Evolutionary conservation across 495 filamentous ascomycete genomes (phyloP).

Genomic region (Neurospora pannonica): DNA sequence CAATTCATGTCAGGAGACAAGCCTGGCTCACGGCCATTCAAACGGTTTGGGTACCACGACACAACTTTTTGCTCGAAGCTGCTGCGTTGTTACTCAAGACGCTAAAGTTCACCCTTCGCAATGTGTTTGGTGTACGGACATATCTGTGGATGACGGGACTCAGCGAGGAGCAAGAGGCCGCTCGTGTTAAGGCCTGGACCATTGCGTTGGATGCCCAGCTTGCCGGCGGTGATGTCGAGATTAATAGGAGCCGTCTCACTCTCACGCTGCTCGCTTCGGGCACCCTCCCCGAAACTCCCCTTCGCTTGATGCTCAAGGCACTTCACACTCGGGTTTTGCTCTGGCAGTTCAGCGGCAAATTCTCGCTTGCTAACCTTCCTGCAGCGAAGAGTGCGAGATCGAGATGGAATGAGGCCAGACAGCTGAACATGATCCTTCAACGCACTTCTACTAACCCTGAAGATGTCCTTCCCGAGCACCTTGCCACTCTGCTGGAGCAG

Average conservation of each 20-base stretch:
- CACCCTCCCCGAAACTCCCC: constrained; percentile 75
- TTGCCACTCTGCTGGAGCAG: constrained; percentile 60
- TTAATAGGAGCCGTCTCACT: constrained; percentile 77
- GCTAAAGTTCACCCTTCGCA: constrained; percentile 69
- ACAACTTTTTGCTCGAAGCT: constrained; percentile 76
- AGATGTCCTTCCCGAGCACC: constrained; percentile 66
- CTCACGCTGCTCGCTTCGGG: constrained; percentile 83
- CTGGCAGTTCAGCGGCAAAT: constrained; percentile 52
- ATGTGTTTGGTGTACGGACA: constrained; percentile 61
- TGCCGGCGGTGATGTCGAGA: constrained; percentile 83
- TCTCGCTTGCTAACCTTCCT: constrained; percentile 38
- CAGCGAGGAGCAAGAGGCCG: constrained; percentile 76
- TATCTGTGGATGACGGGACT: constrained; percentile 72
- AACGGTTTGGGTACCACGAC: constrained; percentile 85
- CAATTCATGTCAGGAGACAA: constrained; percentile 75
- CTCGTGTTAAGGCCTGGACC: constrained; percentile 84
- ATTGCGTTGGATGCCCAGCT: constrained; percentile 93
- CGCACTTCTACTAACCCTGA: constrained; percentile 25
- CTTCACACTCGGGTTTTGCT: constrained; percentile 82
- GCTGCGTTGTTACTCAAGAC: constrained; percentile 72
- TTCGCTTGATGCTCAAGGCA: constrained; percentile 83
- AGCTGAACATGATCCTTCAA: constrained; percentile 46
- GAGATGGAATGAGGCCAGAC: constrained; percentile 73
- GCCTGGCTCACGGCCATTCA: constrained; percentile 95
- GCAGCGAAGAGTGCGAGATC: constrained; percentile 54